Conservation (phyloP, 2,329 filamentous ascomycete species). For the Pseudocercospora vitis region DNA sequence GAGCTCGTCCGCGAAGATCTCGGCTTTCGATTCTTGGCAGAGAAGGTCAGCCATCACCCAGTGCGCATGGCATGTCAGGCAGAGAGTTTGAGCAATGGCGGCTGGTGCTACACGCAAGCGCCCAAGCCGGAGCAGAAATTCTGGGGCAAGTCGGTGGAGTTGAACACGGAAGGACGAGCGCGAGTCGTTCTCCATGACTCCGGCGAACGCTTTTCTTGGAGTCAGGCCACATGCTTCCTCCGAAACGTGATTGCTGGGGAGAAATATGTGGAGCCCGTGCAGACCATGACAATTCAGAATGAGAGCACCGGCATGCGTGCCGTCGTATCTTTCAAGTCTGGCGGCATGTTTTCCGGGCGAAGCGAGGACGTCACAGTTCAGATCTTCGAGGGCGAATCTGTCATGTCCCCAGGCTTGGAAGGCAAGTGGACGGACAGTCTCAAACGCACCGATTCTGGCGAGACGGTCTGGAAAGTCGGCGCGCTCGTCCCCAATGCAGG, state of each 20-base stretch:
- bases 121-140: slow-evolving; percentile 93
- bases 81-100: slow-evolving; percentile 59
- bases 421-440: slow-evolving; percentile 86
- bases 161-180: slow-evolving; percentile 86
- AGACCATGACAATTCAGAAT: slow-evolving; percentile 80
- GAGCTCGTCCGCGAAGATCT: slow-evolving; percentile 86
- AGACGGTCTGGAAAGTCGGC: slow-evolving; percentile 77
- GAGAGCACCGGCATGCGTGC: slow-evolving; percentile 82
- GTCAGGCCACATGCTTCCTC: slow-evolving; percentile 81
- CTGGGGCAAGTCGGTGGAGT: slow-evolving; percentile 95
- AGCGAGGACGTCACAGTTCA: slow-evolving; percentile 85
- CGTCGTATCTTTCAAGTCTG: slow-evolving; percentile 85
- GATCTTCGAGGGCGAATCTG: slow-evolving; percentile 64
- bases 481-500: slow-evolving; percentile 74
- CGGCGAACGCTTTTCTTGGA: slow-evolving; percentile 83
- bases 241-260: slow-evolving; percentile 97
- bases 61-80: slow-evolving; percentile 92
- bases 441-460: slow-evolving; percentile 61
- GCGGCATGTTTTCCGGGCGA: slow-evolving; percentile 95
- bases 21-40: slow-evolving; percentile 87
- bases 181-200: slow-evolving; percentile 70
- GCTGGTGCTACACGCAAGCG: slow-evolving; percentile 85
- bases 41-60: slow-evolving; percentile 91
- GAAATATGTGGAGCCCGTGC: slow-evolving; percentile 95
- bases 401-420: slow-evolving; percentile 65